Percentiles rank a stretch among this genome's conserved stretches.
Evolutionary conservation across 441 rosid species (phyloP).

Genomic region (Flueggea neowawraea): DNA sequence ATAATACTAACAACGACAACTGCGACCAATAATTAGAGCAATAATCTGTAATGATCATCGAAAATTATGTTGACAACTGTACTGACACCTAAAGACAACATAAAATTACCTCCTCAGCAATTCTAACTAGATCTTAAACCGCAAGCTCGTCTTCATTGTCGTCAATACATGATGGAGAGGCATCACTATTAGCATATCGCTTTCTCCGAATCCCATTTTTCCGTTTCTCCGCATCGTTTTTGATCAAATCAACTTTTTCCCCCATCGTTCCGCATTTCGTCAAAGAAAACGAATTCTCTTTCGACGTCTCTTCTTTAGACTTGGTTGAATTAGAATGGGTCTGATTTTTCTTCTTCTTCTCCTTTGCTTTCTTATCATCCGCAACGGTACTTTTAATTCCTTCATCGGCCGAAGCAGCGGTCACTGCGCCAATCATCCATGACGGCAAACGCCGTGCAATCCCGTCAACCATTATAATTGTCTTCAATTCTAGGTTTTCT

Average conservation of each 20-base stretch:
- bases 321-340: not conserved
- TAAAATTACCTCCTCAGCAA: conserved; percentile 43
- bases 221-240: not conserved
- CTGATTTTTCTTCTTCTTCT: conserved; percentile 1
- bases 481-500: no score
- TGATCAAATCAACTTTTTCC: not conserved
- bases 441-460: conserved; percentile 29
- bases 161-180: not conserved
- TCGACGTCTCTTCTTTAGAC: not conserved
- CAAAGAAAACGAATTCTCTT: not conserved
- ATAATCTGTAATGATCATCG: no score
- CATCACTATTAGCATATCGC: conserved; percentile 5
- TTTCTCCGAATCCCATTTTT: not conserved
- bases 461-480: conserved; percentile 10
- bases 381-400: not conserved
- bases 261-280: not conserved
- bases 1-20: not conserved
- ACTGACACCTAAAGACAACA: not conserved
- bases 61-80: no score
- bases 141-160: conserved; percentile 23
- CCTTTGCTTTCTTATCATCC: not conserved
- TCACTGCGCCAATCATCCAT: conserved; percentile 21
- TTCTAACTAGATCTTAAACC: conserved; percentile 42
- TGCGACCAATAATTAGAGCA: no score
- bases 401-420: not conserved